These are phyloP conservation scores for Phytophthora fragariae DNA, from an alignment of 352 stramenopile species.

Conservation along the genomic window DNA sequence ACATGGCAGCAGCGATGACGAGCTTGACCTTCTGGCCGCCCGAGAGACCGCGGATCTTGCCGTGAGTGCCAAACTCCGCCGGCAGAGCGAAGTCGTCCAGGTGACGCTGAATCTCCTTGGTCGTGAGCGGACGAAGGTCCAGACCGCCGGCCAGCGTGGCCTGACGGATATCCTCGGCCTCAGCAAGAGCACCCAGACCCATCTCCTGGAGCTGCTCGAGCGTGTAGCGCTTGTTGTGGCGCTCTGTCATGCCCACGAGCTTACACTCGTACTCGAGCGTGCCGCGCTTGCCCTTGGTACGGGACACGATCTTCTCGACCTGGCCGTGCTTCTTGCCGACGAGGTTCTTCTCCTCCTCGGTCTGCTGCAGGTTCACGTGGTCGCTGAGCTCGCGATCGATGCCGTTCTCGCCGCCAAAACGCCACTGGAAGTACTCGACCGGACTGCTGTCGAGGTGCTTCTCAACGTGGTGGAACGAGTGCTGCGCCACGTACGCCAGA, in stretches of 20 bases:
- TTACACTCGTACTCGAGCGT: constrained; percentile 92
- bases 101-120: constrained; percentile 78
- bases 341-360: constrained; percentile 91
- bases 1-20: constrained; percentile 82
- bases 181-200: constrained; percentile 68
- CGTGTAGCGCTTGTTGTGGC: constrained; percentile 74
- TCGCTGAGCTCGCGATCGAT: constrained; percentile 94
- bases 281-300: constrained; percentile 73
- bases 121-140: constrained; percentile 70
- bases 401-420: constrained; percentile 95
- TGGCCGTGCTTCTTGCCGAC: constrained; percentile 92
- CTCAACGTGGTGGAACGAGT: constrained; percentile 98
- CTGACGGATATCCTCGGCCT: constrained; percentile 74
- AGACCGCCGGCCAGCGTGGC: constrained; percentile 62
- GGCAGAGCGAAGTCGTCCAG: constrained; percentile 76
- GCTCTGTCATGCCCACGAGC: constrained; percentile 79
- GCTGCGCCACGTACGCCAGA: constrained; percentile 97
- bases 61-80: constrained; percentile 82
- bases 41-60: constrained; percentile 81
- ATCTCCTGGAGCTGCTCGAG: constrained; percentile 75
- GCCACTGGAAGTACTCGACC: constrained; percentile 98
- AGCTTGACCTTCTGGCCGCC: constrained; percentile 87
- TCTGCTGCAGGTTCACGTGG: constrained; percentile 92
- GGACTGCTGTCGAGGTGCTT: constrained; percentile 94
- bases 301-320: constrained; percentile 95